A percentile compares a stretch with the other conserved stretches of the same genome.
phyloP scores from a whole-genome alignment of 495 filamentous ascomycete genomes.

The Penicillium subrubescens region DNA sequence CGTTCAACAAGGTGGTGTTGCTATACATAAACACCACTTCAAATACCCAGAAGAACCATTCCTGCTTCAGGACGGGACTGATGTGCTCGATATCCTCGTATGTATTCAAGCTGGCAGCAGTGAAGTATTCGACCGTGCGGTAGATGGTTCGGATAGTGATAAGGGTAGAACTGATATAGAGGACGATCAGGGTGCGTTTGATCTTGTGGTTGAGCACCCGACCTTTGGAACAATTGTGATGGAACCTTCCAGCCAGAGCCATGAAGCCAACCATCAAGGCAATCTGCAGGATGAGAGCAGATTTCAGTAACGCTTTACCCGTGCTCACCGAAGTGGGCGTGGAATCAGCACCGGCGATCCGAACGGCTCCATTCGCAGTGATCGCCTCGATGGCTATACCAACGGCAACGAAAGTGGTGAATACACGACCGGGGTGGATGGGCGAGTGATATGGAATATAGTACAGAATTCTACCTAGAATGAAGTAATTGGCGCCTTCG shows the following conservation, averaged over 20 bases:
- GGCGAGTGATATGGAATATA: constrained; percentile 78
- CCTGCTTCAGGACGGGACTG: constrained; percentile 61
- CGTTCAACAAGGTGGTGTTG: constrained; percentile 63
- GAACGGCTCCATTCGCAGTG: constrained; percentile 68
- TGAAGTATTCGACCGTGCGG: constrained; percentile 65
- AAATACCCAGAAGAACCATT: constrained; percentile 76
- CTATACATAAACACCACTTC: constrained; percentile 65
- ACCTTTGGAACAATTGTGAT: constrained; percentile 56
- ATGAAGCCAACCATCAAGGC: constrained; percentile 64
- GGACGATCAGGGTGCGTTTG: constrained; percentile 55
- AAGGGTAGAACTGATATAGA: constrained; percentile 63
- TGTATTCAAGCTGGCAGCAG: constrained; percentile 42
- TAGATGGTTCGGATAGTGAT: constrained; percentile 66
- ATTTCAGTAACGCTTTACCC: constrained; percentile 64
- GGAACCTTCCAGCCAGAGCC: constrained; percentile 58
- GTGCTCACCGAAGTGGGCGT: constrained; percentile 46
- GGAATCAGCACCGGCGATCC: constrained; percentile 52
- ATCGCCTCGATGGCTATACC: constrained; percentile 64
- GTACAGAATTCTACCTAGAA: constrained; percentile 74
- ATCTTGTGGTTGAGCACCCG: constrained; percentile 59
- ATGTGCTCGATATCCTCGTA: constrained; percentile 39
- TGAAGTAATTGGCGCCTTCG: constrained; percentile 73
- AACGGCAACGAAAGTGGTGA: constrained; percentile 72
- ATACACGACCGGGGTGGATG: constrained; percentile 74
- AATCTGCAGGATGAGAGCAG: constrained; percentile 67